Evolutionary conservation across 352 stramenopile species (phyloP), one percentile per base, ranked within the genome.

Genomic region (Phytophthora cajani): DNA sequence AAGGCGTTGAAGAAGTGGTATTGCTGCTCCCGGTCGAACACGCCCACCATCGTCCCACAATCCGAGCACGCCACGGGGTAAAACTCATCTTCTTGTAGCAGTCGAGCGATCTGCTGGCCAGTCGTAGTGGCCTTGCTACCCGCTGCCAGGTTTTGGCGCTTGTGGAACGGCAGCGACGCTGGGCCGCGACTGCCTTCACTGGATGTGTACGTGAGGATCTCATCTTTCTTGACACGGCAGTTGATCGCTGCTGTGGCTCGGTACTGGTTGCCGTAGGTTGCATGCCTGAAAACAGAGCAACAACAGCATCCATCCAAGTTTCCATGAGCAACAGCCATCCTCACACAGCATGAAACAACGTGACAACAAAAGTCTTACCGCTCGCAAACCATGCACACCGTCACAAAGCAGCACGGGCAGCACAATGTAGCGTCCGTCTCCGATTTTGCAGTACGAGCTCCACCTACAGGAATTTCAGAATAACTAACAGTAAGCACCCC

Each of bases 1-100:
- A 93, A 74, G 25, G 84, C 76, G 72, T 93, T 93, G 67, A 93
- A 93, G 58, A 93, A 93, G 60, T 93, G 84, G 60, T 85, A 93
- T 44, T 82, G 74, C 69, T 84, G 75, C 12, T 85, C 53, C 11
- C 33, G 71, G 61, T 93, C 86, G 65, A 82, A 91, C 7, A 93
- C 84, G 21, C 84, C 87, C 16, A 93, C 87, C 17, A 80, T 87
- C 2, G 87, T 95, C 50, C 79, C 74, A 58, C 87, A 95, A 62
- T 95, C 87, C 0, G 87, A 92, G 63, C 87, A 95, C 40, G 64
- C 71, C 23, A 95, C 87, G 0, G 77, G 66, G 46, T 87, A 88
- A 57, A 89, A 95, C 71, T 95, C 87, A 44, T 91, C 72, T 11
- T 62, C 38, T 56, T 75, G 70, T 23, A 90, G 72, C 54, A 82